phyloP scores from a whole-genome alignment of 495 filamentous ascomycete species.

The Penicillium samsonianum region DNA sequence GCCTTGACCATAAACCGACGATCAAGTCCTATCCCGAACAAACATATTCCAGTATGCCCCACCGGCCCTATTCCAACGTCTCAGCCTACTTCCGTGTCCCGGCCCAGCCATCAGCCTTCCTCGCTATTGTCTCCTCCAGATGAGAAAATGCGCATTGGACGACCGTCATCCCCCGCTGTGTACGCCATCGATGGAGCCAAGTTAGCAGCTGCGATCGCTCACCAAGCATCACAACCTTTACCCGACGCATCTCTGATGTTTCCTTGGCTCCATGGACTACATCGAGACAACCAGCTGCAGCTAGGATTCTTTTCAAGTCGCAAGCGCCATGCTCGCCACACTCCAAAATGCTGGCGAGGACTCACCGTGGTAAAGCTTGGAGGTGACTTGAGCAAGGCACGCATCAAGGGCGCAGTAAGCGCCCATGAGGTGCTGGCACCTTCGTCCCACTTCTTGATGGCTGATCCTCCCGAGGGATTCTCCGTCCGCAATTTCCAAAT shows the following conservation, averaged over 20 bases:
- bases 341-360: constrained; percentile 77
- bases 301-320: constrained; percentile 83
- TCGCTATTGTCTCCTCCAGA: constrained; percentile 79
- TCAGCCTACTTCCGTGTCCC: constrained; percentile 50
- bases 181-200: constrained; percentile 70
- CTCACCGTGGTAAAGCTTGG: constrained; percentile 88
- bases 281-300: constrained; percentile 84
- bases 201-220: constrained; percentile 71
- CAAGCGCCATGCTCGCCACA: constrained; percentile 66
- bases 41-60: constrained; percentile 84
- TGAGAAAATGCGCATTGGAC: constrained; percentile 56
- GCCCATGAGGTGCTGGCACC: constrained; percentile 73
- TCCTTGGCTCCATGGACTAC: constrained; percentile 97
- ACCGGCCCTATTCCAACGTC: constrained; percentile 68
- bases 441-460: constrained; percentile 48
- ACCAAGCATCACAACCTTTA: constrained; percentile 72
- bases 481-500: constrained; percentile 96
- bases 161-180: constrained; percentile 54
- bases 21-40: constrained; percentile 77
- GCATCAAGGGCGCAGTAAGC: constrained; percentile 81
- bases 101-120: constrained; percentile 48
- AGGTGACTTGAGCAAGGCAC: constrained; percentile 70
- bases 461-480: constrained; percentile 82
- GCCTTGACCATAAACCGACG: constrained; percentile 45
- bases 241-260: constrained; percentile 84